These are phyloP conservation scores for Cymbidium sinense DNA, from an alignment of 106 monocot species.

Conservation along the genomic window DNA sequence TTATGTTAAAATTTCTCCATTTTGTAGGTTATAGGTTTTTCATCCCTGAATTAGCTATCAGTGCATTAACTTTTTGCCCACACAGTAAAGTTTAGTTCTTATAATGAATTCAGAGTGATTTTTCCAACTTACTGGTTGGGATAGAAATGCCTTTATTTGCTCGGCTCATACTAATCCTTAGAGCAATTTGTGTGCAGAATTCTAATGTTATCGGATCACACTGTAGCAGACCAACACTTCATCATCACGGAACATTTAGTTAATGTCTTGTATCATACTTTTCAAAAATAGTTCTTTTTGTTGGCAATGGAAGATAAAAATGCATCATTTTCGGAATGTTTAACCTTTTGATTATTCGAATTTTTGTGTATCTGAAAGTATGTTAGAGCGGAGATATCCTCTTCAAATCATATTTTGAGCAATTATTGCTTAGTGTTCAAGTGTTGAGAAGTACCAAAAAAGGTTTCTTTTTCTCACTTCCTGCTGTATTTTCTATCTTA, in stretches of 20 bases:
- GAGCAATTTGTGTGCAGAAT: not conserved
- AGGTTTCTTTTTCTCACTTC: not conserved
- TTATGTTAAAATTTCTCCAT: not conserved
- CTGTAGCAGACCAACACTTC: not conserved
- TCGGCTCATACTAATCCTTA: not conserved
- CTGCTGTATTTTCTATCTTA: not conserved
- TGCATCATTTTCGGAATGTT: not conserved
- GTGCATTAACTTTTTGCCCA: not conserved
- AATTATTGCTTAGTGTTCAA: not conserved
- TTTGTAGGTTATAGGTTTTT: not conserved
- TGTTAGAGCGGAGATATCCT: not conserved
- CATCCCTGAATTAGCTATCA: not conserved
- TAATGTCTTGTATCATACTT: not conserved
- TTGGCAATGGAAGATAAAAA: not conserved
- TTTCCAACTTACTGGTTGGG: not conserved
- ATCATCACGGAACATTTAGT: not conserved
- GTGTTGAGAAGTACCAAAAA: not conserved
- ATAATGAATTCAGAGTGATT: not conserved
- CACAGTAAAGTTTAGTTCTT: not conserved
- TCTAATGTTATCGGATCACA: not conserved
- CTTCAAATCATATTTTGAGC: not conserved
- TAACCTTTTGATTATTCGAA: not conserved
- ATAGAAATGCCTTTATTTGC: not conserved
- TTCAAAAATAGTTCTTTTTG: not conserved
- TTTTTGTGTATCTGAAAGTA: not conserved